Evolutionary conservation across 257 asterid genomes (phyloP).

Genomic region (Solanum etuberosum): DNA sequence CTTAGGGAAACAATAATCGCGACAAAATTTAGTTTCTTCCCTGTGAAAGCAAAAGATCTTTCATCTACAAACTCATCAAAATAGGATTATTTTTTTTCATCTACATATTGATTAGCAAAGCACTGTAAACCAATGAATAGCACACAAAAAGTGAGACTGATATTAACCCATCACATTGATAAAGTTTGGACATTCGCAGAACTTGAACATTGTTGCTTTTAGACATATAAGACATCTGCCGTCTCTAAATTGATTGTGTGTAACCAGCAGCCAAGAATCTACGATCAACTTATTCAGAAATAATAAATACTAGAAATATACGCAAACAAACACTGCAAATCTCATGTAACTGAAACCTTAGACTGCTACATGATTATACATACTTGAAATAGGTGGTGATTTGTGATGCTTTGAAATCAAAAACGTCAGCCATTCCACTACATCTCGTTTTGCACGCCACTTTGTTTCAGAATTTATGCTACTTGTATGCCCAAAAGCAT

Average conservation of each 20-base stretch:
- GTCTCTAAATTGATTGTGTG: background rate
- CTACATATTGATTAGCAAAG: background rate
- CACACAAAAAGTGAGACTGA: background rate
- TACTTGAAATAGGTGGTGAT: conserved; percentile 25
- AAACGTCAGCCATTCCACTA: conserved; percentile 23
- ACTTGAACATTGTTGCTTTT: background rate
- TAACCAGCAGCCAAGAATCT: background rate
- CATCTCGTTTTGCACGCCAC: conserved; percentile 32
- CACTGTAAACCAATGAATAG: background rate
- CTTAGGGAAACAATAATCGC: background rate
- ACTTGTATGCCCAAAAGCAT: conserved; percentile 21
- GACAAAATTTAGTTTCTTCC: background rate
- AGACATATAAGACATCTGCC: background rate
- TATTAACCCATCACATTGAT: background rate
- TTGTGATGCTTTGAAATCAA: conserved; percentile 11
- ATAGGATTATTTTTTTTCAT: background rate
- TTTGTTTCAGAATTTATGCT: conserved; percentile 13
- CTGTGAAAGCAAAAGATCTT: background rate
- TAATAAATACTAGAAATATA: background rate
- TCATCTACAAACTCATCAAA: background rate
- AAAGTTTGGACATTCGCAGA: background rate
- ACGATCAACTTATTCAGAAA: background rate
- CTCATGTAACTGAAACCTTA: background rate
- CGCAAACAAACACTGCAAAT: background rate
- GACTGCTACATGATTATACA: background rate